Conservation (phyloP, 2,329 filamentous ascomycete species). For the Cercospora sp. region DNA sequence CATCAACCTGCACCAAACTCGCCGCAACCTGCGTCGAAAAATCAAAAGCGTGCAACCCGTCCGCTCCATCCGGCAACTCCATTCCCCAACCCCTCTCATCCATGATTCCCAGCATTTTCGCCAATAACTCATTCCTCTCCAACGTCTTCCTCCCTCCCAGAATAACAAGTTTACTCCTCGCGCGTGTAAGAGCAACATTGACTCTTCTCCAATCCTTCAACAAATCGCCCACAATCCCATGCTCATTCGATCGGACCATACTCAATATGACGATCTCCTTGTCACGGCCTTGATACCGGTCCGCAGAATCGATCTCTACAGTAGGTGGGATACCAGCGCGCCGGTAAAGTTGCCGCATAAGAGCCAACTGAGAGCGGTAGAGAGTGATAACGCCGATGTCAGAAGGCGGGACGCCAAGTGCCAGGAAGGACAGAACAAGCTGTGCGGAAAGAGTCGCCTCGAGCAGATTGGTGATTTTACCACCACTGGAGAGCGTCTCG, state of each 20-base stretch:
- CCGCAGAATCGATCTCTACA: conserved; percentile 94
- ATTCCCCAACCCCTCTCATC: conserved; percentile 77
- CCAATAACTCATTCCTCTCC: conserved; percentile 70
- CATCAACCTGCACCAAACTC: conserved; percentile 6
- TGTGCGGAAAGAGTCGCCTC: conserved; percentile 78
- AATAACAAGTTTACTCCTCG: conserved; percentile 87
- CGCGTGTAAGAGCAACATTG: conserved; percentile 93
- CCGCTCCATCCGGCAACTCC: conserved; percentile 54
- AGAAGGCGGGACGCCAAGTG: conserved; percentile 68
- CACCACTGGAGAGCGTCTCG: conserved; percentile 62
- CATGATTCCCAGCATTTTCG: conserved; percentile 74
- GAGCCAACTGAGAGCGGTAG: conserved; percentile 86
- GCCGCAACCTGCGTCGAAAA: conserved; percentile 31
- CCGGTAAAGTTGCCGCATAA: conserved; percentile 70
- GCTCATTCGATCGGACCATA: conserved; percentile 83
- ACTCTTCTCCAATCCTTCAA: conserved; percentile 89
- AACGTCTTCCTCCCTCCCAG: conserved; percentile 80
- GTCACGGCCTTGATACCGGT: conserved; percentile 94
- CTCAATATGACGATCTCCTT: conserved; percentile 89
- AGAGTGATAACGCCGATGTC: conserved; percentile 96
- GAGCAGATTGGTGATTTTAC: conserved; percentile 83
- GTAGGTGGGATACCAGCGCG: conserved; percentile 47
- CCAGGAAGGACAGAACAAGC: conserved; percentile 76
- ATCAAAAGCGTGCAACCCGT: conserved; percentile 30
- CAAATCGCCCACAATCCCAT: conserved; percentile 81